Evolutionary conservation across 495 filamentous ascomycete genomes (phyloP), one percentile per base, ranked within the genome.

Genomic region (Pseudevernia furfuracea): DNA sequence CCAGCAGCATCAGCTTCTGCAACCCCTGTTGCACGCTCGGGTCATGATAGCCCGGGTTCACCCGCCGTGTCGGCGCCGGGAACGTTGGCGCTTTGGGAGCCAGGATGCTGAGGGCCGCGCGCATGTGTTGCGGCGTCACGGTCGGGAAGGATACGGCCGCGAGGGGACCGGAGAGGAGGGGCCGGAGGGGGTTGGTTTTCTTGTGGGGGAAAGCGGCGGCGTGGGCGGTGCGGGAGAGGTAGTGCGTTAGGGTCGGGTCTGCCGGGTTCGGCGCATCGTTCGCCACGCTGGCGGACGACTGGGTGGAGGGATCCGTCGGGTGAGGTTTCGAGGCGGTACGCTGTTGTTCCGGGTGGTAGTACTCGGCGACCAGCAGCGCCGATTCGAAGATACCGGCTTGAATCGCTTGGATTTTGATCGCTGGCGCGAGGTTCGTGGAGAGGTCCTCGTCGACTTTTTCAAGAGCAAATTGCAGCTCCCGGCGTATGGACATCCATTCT

Each of bases 331-430:
- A 58, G 58, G 69, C 46, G 41, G 36, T 25, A 4, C 39, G 37
- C 6, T 57, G 59, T 32, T 68, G 58, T 34, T 69, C 78, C 6
- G 90, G 87, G 49, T 88, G 80, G 81, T 88, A 96, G 75, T 89
- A 92, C 71, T 97, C 94, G 62, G 92, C 87, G 56, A 97, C 83
- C 63, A 86, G 84, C 43, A 96, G 75, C 5, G 92, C 94, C 21
- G 87, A 80, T 66, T 85, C 85, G 78, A 98, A 93, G 59, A 97
- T 92, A 67, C 88, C 85, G n/a, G 89, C 89, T 72, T 91, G 87
- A 58, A 97, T 78, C 21, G 92, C 86, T 71, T 91, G 88, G 39
- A 97, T 72, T 73, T 88, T 85, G 67, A 92, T 85, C 30, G 77
- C 76, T 1, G 83, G 78, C 66, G 80, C 84, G 44, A 84, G 38